These are phyloP conservation scores for Dendrothele bispora DNA, from an alignment of 768 basidiomycete species.

Conservation along the genomic window DNA sequence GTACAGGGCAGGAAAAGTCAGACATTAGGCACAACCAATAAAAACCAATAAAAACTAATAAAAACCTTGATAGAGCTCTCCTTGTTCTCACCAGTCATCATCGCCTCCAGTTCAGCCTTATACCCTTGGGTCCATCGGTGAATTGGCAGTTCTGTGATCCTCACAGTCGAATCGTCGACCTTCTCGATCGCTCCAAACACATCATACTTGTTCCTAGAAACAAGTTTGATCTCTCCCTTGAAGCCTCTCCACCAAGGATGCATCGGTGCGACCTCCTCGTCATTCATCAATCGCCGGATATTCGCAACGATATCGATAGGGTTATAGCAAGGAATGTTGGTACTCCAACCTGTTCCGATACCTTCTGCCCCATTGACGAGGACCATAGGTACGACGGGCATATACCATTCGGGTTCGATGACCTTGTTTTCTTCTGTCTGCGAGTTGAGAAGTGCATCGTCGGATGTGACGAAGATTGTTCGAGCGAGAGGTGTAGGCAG, in stretches of 20 bases:
- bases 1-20: conserved; percentile 6
- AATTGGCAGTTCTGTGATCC: conserved; percentile 94
- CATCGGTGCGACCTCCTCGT: conserved; percentile 84
- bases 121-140: conserved; percentile 93
- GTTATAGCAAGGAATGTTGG: conserved; percentile 88
- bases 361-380: conserved; percentile 95
- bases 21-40: background rate
- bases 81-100: conserved; percentile 81
- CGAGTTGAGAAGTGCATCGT: conserved; percentile 83
- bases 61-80: conserved; percentile 78
- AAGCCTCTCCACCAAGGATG: conserved; percentile 98
- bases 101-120: conserved; percentile 87
- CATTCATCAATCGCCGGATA: conserved; percentile 81
- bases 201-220: conserved; percentile 84
- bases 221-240: conserved; percentile 80
- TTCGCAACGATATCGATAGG: conserved; percentile 89
- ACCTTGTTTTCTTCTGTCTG: conserved; percentile 81
- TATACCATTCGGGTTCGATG: conserved; percentile 94
- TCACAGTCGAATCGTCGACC: conserved; percentile 84
- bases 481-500: conserved; percentile 73
- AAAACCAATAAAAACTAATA: conserved; percentile 1
- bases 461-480: conserved; percentile 74
- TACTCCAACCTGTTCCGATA: conserved; percentile 95
- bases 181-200: conserved; percentile 74
- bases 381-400: conserved; percentile 86